Base-by-base conservation (phyloP, 495 filamentous ascomycete species). In the Rostrohypoxylon terebratum region DNA sequence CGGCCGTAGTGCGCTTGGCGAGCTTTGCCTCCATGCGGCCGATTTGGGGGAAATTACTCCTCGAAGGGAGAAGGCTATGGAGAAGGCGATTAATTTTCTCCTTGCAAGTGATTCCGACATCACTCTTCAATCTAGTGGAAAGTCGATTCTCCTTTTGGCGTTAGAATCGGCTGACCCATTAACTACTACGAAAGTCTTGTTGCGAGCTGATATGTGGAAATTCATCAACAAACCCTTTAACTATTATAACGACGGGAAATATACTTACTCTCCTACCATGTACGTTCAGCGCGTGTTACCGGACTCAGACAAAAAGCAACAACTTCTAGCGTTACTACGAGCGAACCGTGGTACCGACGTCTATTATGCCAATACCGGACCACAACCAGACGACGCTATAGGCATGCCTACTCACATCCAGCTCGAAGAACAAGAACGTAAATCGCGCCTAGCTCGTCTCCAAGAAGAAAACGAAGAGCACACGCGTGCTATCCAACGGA, bases 181-280 rank as follows among this genome's bases (percentile, higher is more conserved):
- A 25, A 73, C 80, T 0, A 85, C 81, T 9, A 84, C 82, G 0
- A 78, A 77, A 31, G 77, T 80, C 10, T 74, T 86, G 4, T 74
- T 86, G 21, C 83, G 82, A 65, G 79, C 78, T 8, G 83, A 79
- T 36, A 75, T 84, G 63, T 86, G 84, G 84, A 82, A 79, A 66
- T 71, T 79, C 38, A 76, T 85, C 67, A 86, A 86, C 68, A 76
- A 78, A 28, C 63, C 79, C 7, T 80, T 77, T 59, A 81, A 86
- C 67, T 74, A 82, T 21, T 86, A 79, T 63, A 81, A 45, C 9
- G 81, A 84, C 9, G 80, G 81, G 20, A 76, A 64, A 28, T 78
- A 75, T 71, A 83, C 79, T 0, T 86, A 83, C 67, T 85, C 83
- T 1, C 76, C 84, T 0, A 83, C 82, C 1, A 83, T 83, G 73